These are phyloP conservation scores for Fusarium virguliforme DNA, from an alignment of 2,329 filamentous ascomycete genomes.

Conservation along the genomic window DNA sequence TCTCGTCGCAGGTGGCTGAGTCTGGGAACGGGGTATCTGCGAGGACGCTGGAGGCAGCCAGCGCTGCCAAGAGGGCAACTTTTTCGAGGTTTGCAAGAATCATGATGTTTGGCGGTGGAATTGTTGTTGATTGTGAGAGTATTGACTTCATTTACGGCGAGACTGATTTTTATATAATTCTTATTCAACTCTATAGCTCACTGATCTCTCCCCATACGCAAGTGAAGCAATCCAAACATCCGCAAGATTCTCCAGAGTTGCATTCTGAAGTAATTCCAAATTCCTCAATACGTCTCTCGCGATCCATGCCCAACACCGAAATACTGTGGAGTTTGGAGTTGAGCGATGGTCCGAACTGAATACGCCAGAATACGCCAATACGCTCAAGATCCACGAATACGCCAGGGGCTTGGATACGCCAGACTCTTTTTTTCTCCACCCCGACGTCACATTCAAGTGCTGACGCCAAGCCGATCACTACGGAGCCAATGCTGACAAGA, in stretches of 20 bases:
- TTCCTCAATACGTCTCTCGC: neutral
- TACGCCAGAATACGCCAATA: slow-evolving; percentile 9
- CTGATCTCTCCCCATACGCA: neutral
- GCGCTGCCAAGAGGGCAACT: neutral
- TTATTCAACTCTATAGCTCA: neutral
- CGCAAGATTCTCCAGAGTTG: neutral
- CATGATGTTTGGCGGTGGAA: neutral
- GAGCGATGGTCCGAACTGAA: slow-evolving; percentile 1
- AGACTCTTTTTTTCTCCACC: neutral
- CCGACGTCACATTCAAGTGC: slow-evolving; percentile 2
- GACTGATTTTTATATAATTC: neutral
- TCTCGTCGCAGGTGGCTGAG: neutral
- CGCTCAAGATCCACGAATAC: neutral
- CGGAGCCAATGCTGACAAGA: neutral
- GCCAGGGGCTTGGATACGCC: slow-evolving; percentile 7
- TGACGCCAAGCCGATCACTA: slow-evolving; percentile 1
- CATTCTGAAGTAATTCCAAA: neutral
- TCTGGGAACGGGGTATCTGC: slow-evolving; percentile 3
- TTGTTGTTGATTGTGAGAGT: neutral
- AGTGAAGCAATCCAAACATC: neutral
- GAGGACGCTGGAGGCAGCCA: neutral
- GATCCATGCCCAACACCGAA: neutral
- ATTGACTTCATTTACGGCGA: neutral
- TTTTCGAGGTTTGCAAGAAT: neutral
- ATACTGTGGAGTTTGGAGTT: neutral